Percentiles rank a stretch among this genome's conserved stretches.
phyloP scores from a whole-genome alignment of 1,284 basidiomycete genomes.

The Takashimella koratensis region DNA sequence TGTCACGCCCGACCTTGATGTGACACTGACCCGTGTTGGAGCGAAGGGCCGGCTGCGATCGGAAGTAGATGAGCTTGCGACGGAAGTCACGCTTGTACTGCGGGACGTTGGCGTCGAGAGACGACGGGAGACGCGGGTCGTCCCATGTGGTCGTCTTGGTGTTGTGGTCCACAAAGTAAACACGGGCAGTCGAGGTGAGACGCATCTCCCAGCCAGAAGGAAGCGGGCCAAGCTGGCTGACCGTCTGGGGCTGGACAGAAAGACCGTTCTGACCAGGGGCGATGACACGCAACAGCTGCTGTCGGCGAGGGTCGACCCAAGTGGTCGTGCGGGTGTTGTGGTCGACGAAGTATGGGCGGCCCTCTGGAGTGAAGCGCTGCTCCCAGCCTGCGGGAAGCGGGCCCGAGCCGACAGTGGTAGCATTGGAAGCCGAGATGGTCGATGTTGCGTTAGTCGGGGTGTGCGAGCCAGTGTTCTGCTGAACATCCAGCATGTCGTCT shows the following conservation, averaged over 20 bases:
- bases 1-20: constrained; percentile 86
- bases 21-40: constrained; percentile 89
- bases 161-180: constrained; percentile 97
- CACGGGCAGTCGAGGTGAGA: constrained; percentile 82
- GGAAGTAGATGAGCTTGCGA: constrained; percentile 97
- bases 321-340: constrained; percentile 95
- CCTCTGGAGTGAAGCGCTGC: constrained; percentile 95
- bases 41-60: constrained; percentile 92
- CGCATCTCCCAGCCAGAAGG: constrained; percentile 99
- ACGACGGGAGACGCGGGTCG: constrained; percentile 77
- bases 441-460: constrained; percentile 17
- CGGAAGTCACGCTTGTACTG: constrained; percentile 99
- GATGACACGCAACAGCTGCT: constrained; percentile 79
- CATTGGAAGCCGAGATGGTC: constrained; percentile 45
- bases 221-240: constrained; percentile 86
- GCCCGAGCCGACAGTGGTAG: constrained; percentile 73
- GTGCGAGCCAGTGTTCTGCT: constrained; percentile 20
- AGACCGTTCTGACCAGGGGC: constrained; percentile 76
- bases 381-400: constrained; percentile 95
- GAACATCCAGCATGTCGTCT: constrained; percentile 70
- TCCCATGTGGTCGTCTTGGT: constrained; percentile 93
- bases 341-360: constrained; percentile 95
- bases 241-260: constrained; percentile 71
- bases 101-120: constrained; percentile 78
- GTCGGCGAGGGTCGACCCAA: constrained; percentile 94